Evolutionary conservation across 2,329 filamentous ascomycete genomes (phyloP), one percentile per base, ranked within the genome.

Genomic region (Leptographium flavum): DNA sequence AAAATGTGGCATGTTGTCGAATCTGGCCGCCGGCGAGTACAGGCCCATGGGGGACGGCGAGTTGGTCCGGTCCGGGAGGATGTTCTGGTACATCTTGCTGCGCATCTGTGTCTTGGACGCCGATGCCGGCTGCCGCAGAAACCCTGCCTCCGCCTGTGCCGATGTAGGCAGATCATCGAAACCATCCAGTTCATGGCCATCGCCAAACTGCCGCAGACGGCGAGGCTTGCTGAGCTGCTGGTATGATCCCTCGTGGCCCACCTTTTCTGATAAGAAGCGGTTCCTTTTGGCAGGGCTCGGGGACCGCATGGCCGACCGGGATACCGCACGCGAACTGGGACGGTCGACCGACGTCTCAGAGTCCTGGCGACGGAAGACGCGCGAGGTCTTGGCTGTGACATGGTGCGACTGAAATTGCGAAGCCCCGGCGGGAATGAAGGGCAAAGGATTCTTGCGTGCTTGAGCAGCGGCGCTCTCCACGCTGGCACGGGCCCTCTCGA

Each of bases 81-180:
- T 64, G 46, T 71, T 74, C 49, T 78, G 73, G 48, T 72, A 70
- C 9, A 74, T 57, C 55, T 71, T 77, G 56, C 69, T 76, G 45
- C 76, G 69, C 30, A 76, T 56, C 35, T 68, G 64, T 31, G 76
- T 73, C 61, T 81, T 87, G 23, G 82, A 79, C 45, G 75, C 73
- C 39, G 74, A 77, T 33, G 81, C 68, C 3, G 92, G 88, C 54
- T 83, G 79, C 60, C 88, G 93, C 50, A 87, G 70, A 57, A 78
- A 98, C 55, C 78, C 83, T 50, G 79, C 87, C 63, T 98, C 92
- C 14, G 78, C 74, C 49, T 82, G 77, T 13, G 74, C 78, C 15
- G 88, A 95, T 0, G 88, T 96, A 2, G 90, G 90, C 46, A 98
- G 67, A 62, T 98, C 92, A 59, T 98, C 92, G 59, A 98, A 96